Percentiles rank a stretch among this genome's conserved stretches.
phyloP scores from a whole-genome alignment of 2,329 filamentous ascomycete genomes.

The Thielaviopsis musarum region DNA sequence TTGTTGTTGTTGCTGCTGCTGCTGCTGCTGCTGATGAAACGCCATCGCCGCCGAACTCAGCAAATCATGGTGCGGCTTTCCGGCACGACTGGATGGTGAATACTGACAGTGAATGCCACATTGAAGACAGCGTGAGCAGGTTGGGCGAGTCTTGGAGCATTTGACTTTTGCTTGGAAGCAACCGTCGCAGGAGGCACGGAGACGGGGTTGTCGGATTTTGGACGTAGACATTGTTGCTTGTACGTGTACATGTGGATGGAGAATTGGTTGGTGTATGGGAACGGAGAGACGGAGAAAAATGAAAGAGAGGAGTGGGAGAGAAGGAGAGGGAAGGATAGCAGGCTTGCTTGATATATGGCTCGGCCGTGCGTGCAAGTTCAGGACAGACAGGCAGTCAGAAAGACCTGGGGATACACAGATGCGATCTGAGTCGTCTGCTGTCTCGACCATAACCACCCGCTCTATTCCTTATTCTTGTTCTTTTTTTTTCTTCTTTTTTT shows the following conservation, averaged over 20 bases:
- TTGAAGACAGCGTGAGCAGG: slow-evolving; percentile 33
- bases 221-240: slow-evolving; percentile 4
- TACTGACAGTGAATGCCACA: slow-evolving; percentile 34
- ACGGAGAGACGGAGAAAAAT: neutral
- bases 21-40: neutral
- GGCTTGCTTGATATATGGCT: too few species aligned
- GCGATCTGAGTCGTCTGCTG: neutral
- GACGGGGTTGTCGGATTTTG: slow-evolving; percentile 24
- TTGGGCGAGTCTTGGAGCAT: slow-evolving; percentile 35
- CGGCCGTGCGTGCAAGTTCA: neutral
- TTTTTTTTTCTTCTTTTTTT: neutral
- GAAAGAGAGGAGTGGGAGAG: too few species aligned
- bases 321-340: too few species aligned
- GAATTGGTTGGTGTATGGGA: neutral
- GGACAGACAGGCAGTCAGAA: neutral
- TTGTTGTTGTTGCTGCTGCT: neutral
- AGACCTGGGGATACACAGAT: neutral
- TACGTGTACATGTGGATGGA: neutral
- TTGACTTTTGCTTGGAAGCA: slow-evolving; percentile 41
- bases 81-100: slow-evolving; percentile 33
- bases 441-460: neutral
- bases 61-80: slow-evolving; percentile 15
- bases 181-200: slow-evolving; percentile 34
- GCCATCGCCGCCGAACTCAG: neutral
- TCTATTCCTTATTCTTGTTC: neutral